Percentiles rank a stretch among this genome's conserved stretches.
Evolutionary conservation across 768 basidiomycete genomes (phyloP).

Genomic region (Crucibulum laeve): DNA sequence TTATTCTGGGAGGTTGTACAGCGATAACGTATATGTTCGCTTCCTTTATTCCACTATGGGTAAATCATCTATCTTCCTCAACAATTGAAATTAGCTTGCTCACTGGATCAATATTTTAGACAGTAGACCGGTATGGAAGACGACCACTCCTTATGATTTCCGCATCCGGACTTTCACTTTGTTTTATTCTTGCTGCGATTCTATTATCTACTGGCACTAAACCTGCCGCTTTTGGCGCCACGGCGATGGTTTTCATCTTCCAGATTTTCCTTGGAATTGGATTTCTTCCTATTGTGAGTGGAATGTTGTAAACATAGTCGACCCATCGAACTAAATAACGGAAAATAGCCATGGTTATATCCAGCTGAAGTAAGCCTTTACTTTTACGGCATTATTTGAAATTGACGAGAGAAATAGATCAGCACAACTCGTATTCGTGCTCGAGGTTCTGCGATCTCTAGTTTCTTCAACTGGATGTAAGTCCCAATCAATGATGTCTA

Average conservation of each 20-base stretch:
- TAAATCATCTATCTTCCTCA: constrained; percentile 5
- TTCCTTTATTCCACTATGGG: constrained; percentile 36
- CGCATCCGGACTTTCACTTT: constrained; percentile 30
- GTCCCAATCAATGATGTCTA: no score
- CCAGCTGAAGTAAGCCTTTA: constrained; percentile 21
- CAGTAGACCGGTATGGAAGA: constrained; percentile 35
- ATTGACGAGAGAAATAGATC: constrained; percentile 14
- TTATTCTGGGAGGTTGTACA: constrained; percentile 34
- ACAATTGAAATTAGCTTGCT: background rate
- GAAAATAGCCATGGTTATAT: constrained; percentile 26
- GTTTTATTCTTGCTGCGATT: constrained; percentile 29
- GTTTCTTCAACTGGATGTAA: constrained; percentile 28
- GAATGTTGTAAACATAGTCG: no score
- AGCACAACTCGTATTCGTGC: constrained; percentile 33
- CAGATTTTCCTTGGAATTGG: constrained; percentile 36
- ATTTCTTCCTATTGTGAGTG: constrained; percentile 32
- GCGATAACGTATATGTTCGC: constrained; percentile 35
- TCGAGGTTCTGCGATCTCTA: constrained; percentile 26
- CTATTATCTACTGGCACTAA: constrained; percentile 29
- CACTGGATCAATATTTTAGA: constrained; percentile 14
- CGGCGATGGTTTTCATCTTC: constrained; percentile 36
- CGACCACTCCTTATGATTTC: constrained; percentile 31
- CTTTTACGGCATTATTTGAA: background rate
- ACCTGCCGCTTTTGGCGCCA: constrained; percentile 28
- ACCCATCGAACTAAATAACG: background rate